These are phyloP conservation scores for Plasmodium berghei DNA, from an alignment of 169 alveolate species.

Conservation along the genomic window DNA sequence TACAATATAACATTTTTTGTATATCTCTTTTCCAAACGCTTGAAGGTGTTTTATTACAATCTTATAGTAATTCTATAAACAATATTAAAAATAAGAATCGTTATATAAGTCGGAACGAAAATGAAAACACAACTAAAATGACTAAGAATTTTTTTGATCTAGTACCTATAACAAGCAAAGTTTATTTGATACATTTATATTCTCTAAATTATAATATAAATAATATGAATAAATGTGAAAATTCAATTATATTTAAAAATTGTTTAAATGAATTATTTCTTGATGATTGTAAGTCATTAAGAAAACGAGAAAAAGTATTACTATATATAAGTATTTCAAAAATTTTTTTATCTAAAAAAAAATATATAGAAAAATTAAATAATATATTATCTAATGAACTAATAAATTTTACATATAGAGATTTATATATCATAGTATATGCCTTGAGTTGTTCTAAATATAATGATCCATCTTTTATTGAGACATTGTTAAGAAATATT, in stretches of 20 bases:
- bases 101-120: too few relatives aligned
- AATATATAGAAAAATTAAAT: constrained; percentile 26
- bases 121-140: too few relatives aligned
- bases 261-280: constrained; percentile 9
- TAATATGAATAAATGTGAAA: constrained; percentile 11
- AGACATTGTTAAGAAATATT: constrained; percentile 43
- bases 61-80: neutral
- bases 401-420: constrained; percentile 58
- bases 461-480: constrained; percentile 44
- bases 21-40: constrained; percentile 15
- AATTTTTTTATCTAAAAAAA: constrained; percentile 21
- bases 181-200: constrained; percentile 23
- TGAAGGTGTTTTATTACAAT: constrained; percentile 10
- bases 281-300: constrained; percentile 38
- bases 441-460: constrained; percentile 40
- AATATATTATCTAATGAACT: constrained; percentile 23
- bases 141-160: neutral
- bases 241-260: constrained; percentile 3
- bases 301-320: constrained; percentile 38
- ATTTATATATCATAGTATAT: constrained; percentile 38
- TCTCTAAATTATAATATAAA: constrained; percentile 9
- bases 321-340: constrained; percentile 53
- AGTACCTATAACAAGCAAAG: constrained; percentile 11
- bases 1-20: constrained; percentile 34
- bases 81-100: neutral